Conservation (phyloP, 352 stramenopile genomes). For the Phytophthora foliorum region DNA sequence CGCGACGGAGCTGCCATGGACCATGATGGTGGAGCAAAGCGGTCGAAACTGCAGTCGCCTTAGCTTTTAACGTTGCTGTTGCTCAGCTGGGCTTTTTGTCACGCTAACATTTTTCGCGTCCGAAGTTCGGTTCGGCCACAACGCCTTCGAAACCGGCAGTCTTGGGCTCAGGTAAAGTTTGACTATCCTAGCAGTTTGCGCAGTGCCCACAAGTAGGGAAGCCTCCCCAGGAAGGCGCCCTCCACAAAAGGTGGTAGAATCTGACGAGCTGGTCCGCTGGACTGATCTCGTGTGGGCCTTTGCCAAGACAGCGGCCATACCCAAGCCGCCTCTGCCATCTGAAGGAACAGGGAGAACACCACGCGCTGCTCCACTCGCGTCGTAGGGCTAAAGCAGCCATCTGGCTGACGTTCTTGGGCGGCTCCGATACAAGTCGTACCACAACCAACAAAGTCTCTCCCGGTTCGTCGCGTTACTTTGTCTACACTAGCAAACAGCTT, state of each 20-base stretch:
- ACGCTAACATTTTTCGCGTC: no score
- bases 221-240: no score
- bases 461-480: constrained; percentile 14
- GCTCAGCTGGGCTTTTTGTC: neutral
- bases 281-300: neutral
- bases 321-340: constrained; percentile 8
- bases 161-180: neutral
- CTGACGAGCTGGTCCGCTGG: no score
- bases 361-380: constrained; percentile 2
- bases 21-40: no score
- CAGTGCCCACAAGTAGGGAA: no score
- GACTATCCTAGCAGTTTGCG: neutral
- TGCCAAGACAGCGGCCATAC: neutral
- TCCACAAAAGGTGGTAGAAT: no score
- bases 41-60: neutral
- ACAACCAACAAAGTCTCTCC: constrained; percentile 17
- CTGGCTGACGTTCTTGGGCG: neutral
- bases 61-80: no score
- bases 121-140: no score
- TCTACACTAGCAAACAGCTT: constrained; percentile 6
- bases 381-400: constrained; percentile 21
- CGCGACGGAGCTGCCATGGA: no score
- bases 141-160: neutral
- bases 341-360: constrained; percentile 8
- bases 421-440: no score